Evolutionary conservation across 2,329 filamentous ascomycete genomes (phyloP).

Genomic region (Botrytis deweyae): DNA sequence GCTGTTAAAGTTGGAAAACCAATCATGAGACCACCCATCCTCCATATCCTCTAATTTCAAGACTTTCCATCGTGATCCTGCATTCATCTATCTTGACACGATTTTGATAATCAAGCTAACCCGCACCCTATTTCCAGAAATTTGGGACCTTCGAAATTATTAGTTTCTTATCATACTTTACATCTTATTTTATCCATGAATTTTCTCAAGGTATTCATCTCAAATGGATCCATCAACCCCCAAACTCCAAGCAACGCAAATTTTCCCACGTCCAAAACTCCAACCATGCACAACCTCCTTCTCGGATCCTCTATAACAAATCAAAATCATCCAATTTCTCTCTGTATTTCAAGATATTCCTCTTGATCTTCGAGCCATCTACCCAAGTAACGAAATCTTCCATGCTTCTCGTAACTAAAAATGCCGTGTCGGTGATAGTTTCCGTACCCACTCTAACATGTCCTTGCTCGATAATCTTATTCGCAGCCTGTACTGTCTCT

Average conservation of each 20-base stretch:
- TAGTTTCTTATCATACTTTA: slow-evolving; percentile 3
- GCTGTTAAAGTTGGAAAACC: background rate
- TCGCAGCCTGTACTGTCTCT: slow-evolving; percentile 80
- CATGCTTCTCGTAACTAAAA: slow-evolving; percentile 82
- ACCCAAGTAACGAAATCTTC: slow-evolving; percentile 98
- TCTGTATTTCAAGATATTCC: slow-evolving; percentile 90
- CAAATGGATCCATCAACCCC: background rate
- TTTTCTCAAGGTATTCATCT: background rate
- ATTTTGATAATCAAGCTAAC: background rate
- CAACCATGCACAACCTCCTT: background rate
- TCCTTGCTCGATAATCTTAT: slow-evolving; percentile 88
- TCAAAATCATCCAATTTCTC: slow-evolving; percentile 97
- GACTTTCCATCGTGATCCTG: background rate
- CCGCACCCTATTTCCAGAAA: background rate
- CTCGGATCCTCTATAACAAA: slow-evolving; percentile 57
- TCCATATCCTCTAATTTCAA: background rate
- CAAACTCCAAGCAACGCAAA: slow-evolving; percentile 9
- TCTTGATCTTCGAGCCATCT: slow-evolving; percentile 94
- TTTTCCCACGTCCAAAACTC: slow-evolving; percentile 15
- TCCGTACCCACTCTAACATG: slow-evolving; percentile 91
- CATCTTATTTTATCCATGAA: background rate
- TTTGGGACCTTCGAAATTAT: background rate
- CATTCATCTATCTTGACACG: background rate
- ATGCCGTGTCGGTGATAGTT: slow-evolving; percentile 85
- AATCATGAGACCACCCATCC: too few species aligned